These are phyloP conservation scores for Trichothecium roseum DNA, from an alignment of 2,329 filamentous ascomycete genomes.

Conservation along the genomic window DNA sequence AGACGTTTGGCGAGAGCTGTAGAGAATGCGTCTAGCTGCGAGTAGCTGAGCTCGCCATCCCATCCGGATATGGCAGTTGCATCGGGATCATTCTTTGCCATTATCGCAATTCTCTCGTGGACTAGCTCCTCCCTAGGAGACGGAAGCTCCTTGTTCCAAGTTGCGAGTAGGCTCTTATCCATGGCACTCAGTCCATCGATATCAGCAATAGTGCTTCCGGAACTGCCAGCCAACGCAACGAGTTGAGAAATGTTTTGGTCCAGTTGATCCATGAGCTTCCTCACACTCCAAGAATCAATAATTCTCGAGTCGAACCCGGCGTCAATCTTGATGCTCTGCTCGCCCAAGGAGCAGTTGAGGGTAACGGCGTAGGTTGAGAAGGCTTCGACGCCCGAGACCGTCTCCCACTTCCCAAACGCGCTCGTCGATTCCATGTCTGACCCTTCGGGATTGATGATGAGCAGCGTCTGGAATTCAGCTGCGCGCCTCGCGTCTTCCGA, in stretches of 20 bases:
- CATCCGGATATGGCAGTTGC: slow-evolving; percentile 28
- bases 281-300: background rate
- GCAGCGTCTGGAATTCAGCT: slow-evolving; percentile 1
- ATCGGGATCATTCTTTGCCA: slow-evolving; percentile 10
- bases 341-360: background rate
- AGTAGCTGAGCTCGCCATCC: slow-evolving; percentile 20
- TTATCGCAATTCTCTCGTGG: background rate
- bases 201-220: no score
- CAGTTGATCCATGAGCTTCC: background rate
- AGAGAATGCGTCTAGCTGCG: no score
- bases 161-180: no score
- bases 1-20: slow-evolving; percentile 2
- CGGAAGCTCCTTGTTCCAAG: no score
- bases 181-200: no score
- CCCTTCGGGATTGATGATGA: background rate
- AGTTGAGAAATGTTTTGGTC: no score
- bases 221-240: no score
- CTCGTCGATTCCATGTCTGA: no score
- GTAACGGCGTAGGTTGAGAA: slow-evolving; percentile 3
- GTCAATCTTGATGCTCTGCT: background rate
- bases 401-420: no score
- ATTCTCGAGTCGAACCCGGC: slow-evolving; percentile 2
- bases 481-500: background rate
- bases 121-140: background rate
- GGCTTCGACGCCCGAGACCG: background rate